A percentile compares a stretch with the other conserved stretches of the same genome.
phyloP scores from a whole-genome alignment of 176 grass and related monocot genomes.

The Carex cristatella region DNA sequence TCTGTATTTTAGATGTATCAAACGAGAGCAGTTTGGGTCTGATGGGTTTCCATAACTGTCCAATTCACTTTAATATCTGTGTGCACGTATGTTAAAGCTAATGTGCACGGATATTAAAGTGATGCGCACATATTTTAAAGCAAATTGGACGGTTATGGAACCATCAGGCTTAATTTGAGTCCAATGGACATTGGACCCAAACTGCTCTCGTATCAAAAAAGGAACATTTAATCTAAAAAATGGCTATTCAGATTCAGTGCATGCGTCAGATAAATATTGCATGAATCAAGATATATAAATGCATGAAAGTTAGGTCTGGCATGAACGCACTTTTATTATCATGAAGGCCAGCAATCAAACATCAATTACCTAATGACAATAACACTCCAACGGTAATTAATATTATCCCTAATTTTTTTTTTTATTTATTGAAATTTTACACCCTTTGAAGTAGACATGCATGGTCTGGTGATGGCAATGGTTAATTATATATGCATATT shows the following conservation, averaged over 20 bases:
- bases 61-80: too few relatives aligned
- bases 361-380: slow-evolving; percentile 31
- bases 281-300: slow-evolving; percentile 11
- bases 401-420: not conserved
- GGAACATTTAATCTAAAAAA: not conserved
- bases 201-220: not conserved
- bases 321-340: not conserved
- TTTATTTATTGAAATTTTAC: not conserved
- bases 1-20: not conserved
- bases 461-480: not conserved
- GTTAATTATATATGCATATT: not conserved
- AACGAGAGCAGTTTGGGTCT: not conserved
- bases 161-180: too few relatives aligned
- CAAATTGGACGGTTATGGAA: too few relatives aligned
- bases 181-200: too few relatives aligned
- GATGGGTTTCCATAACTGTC: too few relatives aligned
- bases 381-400: slow-evolving; percentile 23
- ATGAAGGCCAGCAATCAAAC: slow-evolving; percentile 25
- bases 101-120: too few relatives aligned
- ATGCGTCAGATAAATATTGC: not conserved
- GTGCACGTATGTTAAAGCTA: too few relatives aligned
- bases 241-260: not conserved
- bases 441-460: not conserved
- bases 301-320: not conserved
- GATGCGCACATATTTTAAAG: too few relatives aligned